Base-by-base conservation (phyloP, 306 rosid genomes). In the Cucurbita ficifolia region DNA sequence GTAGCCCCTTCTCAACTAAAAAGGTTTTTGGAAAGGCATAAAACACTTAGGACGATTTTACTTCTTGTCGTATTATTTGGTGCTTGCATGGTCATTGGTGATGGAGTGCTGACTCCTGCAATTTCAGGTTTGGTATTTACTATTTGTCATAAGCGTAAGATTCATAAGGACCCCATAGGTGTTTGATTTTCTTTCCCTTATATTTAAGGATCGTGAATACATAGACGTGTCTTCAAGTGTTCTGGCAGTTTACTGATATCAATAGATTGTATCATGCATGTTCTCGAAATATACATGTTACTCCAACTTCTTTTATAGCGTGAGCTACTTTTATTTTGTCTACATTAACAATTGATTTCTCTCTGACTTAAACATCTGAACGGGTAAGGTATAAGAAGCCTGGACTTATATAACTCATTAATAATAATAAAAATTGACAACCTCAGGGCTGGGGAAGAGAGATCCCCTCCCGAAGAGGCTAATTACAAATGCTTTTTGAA, bases 31-130 rank as follows among this genome's bases (percentile, higher is more conserved):
- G 97, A 91, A 82, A 87, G 85, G 82, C 96, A 91, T 81, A 88
- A 86, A 81, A 83, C 83, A 82, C 79, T 86, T 12, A 75, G 96
- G 46, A 91, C 86, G 1, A 89, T 88, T 77, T 86, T 91, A 36
- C 87, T 91, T 42, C 65, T 91, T 77, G 87, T 88, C 55, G 97
- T 88, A 10, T 65, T 91, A 64, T 83, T 91, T 75, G 96, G 96
- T 72, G 90, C 92, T 70, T 88, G 90, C 83, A 91, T 91, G 97
- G 96, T 91, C 84, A 80, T 91, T 60, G 97, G 96, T 21, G 97
- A 91, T 72, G 97, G 97, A 7, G 92, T 91, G 71, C 89, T 91
- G 38, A 88, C 97, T 77, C 97, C 97, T 7, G 96, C 96, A 77
- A 91, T 91, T 79, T 91, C 97, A 80, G 96, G 97, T 91, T 61